A percentile compares a stretch with the other conserved stretches of the same genome.
phyloP scores from a whole-genome alignment of 306 rosid species.

The Hippophae tibetana region DNA sequence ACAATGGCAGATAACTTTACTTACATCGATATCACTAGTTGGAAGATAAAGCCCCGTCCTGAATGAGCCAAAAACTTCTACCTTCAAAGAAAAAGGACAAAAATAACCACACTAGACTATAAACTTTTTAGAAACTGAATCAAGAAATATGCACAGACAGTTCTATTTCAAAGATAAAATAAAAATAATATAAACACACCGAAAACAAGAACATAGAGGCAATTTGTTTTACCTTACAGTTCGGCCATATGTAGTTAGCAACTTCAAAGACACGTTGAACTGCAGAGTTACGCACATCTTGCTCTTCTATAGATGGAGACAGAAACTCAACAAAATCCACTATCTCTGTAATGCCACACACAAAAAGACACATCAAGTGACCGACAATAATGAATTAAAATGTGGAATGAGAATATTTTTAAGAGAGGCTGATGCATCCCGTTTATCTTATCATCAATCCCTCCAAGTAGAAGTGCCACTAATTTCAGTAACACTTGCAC shows the following conservation, averaged over 20 bases:
- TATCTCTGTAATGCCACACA: conserved; percentile 44
- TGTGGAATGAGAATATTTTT: neutral
- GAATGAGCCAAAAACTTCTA: conserved; percentile 92
- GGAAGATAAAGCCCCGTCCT: conserved; percentile 94
- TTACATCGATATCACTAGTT: conserved; percentile 85
- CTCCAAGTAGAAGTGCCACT: neutral
- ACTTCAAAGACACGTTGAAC: conserved; percentile 61
- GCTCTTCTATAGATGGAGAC: conserved; percentile 78
- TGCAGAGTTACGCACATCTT: conserved; percentile 53
- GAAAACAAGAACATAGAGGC: neutral
- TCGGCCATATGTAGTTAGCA: conserved; percentile 86
- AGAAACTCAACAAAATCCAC: conserved; percentile 86
- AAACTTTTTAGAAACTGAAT: neutral
- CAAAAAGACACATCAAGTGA: neutral
- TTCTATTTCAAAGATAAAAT: neutral
- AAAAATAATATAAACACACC: neutral
- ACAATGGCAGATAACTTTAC: conserved; percentile 13
- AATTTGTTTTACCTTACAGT: conserved; percentile 46
- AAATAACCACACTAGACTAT: neutral
- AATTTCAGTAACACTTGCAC: no score
- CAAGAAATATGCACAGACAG: no score
- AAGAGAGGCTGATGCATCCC: no score
- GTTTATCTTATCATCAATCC: neutral
- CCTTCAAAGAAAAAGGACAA: conserved; percentile 38
- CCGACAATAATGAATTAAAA: neutral